Evolutionary conservation across 495 filamentous ascomycete species (phyloP), one percentile per base, ranked within the genome.

Genomic region (Podospora conica): DNA sequence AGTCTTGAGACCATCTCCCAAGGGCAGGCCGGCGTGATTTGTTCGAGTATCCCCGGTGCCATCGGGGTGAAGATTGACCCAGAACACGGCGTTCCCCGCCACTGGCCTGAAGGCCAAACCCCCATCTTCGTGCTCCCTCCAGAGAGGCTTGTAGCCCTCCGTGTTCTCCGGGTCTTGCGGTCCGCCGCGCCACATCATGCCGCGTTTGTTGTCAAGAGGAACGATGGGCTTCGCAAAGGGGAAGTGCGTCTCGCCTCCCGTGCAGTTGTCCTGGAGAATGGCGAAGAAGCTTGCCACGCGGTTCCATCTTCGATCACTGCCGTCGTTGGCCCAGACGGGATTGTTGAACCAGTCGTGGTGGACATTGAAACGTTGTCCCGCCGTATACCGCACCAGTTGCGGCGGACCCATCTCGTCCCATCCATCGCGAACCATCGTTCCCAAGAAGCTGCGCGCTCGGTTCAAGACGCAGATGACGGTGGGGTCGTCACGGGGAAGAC

Each of bases 51-150:
- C 78, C 3, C 82, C 83, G 3, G 78, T 79, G 20, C 78, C 78
- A 64, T 84, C 81, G 3, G 71, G 66, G 65, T 79, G 74, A 25
- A 85, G 69, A 70, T 86, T 85, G 65, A 80, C 69, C 83, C 82
- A 86, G 67, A 84, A 86, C 27, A 86, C 64, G 24, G 81, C 83
- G 70, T 85, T 85, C 7, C 82, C 77, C 1, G 77, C 72, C 12
- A 85, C 76, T 0, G 84, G 83, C 54, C 76, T 69, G 64, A 86
- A 86, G 0, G 81, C 81, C 40, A 84, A 70, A 3, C 83, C 83
- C 0, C 80, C 82, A 20, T 83, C 78, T 29, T 81, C 78, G 55
- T 81, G 79, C 48, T 73, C 69, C 48, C 77, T 74, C 80, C 79
- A 82, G 25, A 79, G 67, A 25, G 66, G 69, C 64, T 60, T 69